phyloP scores from a whole-genome alignment of 2,329 filamentous ascomycete species.

The Tolypocladium tropicale region DNA sequence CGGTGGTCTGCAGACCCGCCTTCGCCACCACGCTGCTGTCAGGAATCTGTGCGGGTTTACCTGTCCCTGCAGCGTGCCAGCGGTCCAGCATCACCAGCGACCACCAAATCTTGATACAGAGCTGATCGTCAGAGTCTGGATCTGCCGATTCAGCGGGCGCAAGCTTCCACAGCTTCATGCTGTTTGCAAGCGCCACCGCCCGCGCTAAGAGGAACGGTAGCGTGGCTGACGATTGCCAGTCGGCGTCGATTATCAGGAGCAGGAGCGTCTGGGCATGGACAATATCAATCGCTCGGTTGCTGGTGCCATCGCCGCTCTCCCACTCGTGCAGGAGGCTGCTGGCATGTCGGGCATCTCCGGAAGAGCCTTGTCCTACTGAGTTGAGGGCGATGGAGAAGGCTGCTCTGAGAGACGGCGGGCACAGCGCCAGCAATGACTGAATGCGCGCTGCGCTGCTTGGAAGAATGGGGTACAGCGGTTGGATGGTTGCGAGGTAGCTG shows the following conservation, averaged over 20 bases:
- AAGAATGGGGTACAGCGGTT: constrained; percentile 58
- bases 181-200: constrained; percentile 55
- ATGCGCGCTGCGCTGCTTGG: constrained; percentile 46
- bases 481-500: constrained; percentile 54
- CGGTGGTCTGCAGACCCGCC: constrained; percentile 45
- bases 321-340: constrained; percentile 39
- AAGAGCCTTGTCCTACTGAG: constrained; percentile 34
- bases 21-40: constrained; percentile 50
- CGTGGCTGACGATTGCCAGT: constrained; percentile 39
- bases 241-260: constrained; percentile 55
- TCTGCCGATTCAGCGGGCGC: constrained; percentile 35
- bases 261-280: constrained; percentile 58
- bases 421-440: constrained; percentile 44
- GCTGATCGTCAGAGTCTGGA: constrained; percentile 49
- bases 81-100: constrained; percentile 60
- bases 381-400: constrained; percentile 56
- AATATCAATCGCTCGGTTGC: constrained; percentile 31
- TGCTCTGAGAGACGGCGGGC: constrained; percentile 45
- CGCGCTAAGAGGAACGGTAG: constrained; percentile 45
- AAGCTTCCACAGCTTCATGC: constrained; percentile 45
- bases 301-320: constrained; percentile 32
- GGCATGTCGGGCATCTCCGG: constrained; percentile 33
- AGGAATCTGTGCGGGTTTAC: constrained; percentile 51
- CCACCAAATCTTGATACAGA: constrained; percentile 61
- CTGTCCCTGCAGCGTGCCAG: constrained; percentile 61